Base-by-base conservation (phyloP, 306 rosid species). In the Crotalaria pallida region DNA sequence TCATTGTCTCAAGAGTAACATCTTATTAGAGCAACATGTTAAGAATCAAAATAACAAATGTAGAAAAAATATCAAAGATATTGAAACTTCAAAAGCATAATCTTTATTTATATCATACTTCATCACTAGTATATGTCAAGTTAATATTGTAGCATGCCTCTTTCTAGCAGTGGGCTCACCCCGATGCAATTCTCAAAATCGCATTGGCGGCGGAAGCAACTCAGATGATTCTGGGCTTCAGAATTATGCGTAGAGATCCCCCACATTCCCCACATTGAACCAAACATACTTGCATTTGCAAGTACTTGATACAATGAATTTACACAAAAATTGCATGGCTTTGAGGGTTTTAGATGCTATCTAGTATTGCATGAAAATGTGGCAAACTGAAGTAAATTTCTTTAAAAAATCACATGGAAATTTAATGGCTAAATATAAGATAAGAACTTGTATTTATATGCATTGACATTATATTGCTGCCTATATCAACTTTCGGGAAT, bases 391-490 rank as follows among this genome's bases (percentile, higher is more conserved):
- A 65, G 12, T 41, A 41, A 67, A 49, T 67, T 67, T 13, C 41
- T 38, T 38, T 36, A 45, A 58, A n/a, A 60, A 59, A 48, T 50
- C 7, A 50, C 40, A 68, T 18, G 41, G 69, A 51, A 59, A 17
- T 27, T 59, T 18, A 45, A 59, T 59, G 23, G 31, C 75, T 26
- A 69, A 59, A 67, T 50, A 8, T 40, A 69, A 59, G 59, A 59
- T 24, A 69, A 40, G 4, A 24, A 49, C 7, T 48, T n/a, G 58
- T 44, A 17, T 66, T 33, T 55, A 48, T 67, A 48, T 58, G 13
- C 48, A 49, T 59, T 50, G 17, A 69, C 56, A 36, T 22, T 40
- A 47, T 7, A 57, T 57, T 51, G 41, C 22, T 66, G 19, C 61
- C 31, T 65, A 19, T 53, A 55, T 58, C 19, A 33, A 33, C 12